A percentile compares a stretch with the other conserved stretches of the same genome.
phyloP scores from a whole-genome alignment of 2,329 filamentous ascomycete genomes.

The Penicillium sp. region DNA sequence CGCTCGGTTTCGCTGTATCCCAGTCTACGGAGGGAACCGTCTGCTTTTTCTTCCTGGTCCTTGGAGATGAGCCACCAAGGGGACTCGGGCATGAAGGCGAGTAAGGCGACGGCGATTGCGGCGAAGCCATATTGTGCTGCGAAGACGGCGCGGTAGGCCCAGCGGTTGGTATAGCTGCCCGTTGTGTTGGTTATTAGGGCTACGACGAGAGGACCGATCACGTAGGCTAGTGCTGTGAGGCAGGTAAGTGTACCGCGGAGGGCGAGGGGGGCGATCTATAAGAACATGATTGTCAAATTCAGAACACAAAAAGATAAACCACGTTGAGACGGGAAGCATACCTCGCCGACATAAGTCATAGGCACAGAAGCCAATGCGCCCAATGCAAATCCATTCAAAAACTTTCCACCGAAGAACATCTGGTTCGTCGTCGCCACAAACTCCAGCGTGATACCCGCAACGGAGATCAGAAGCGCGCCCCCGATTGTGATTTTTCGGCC shows the following conservation, averaged over 20 bases:
- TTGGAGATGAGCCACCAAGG: conserved; percentile 16
- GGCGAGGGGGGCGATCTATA: conserved; percentile 40
- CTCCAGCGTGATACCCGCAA: conserved; percentile 43
- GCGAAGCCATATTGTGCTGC: conserved; percentile 46
- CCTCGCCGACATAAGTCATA: conserved; percentile 38
- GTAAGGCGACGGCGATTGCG: conserved; percentile 30
- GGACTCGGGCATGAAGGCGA: conserved; percentile 15
- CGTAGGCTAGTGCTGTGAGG: conserved; percentile 43
- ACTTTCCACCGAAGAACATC: conserved; percentile 46
- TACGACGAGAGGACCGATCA: conserved; percentile 42
- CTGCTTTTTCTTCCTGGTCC: conserved; percentile 2
- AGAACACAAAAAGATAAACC: too few species aligned
- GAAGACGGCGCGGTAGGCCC: conserved; percentile 47
- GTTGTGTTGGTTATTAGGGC: conserved; percentile 42
- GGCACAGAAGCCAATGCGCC: conserved; percentile 42
- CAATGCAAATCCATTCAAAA: conserved; percentile 45
- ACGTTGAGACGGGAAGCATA: neutral
- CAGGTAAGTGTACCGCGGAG: conserved; percentile 39
- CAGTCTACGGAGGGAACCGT: conserved; percentile 6
- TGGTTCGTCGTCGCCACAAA: conserved; percentile 44
- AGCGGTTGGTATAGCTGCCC: conserved; percentile 37
- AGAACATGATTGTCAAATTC: too few species aligned
- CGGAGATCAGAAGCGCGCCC: conserved; percentile 38
- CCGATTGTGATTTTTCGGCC: conserved; percentile 28
- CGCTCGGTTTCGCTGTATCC: conserved; percentile 9